A percentile compares a stretch with the other conserved stretches of the same genome.
Evolutionary conservation across 2,329 filamentous ascomycete species (phyloP).

Genomic region (Dactylellina cionopaga): DNA sequence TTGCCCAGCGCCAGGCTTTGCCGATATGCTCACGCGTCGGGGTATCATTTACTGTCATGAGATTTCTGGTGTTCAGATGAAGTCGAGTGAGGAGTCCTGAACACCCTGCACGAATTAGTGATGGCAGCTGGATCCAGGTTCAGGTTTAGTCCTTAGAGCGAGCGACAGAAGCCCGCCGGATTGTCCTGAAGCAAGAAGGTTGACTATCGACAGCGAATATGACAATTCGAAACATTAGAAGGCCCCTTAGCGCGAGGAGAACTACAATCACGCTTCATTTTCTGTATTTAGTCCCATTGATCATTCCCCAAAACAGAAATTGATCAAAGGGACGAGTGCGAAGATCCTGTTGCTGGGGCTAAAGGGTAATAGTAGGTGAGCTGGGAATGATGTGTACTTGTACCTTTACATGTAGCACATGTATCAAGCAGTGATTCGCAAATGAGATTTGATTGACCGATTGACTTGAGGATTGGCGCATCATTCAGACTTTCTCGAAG

Average conservation of each 20-base stretch:
- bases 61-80: too few relatives aligned
- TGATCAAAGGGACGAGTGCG: slow-evolving; percentile 46
- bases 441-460: slow-evolving; percentile 49
- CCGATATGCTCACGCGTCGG: too few relatives aligned
- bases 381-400: slow-evolving; percentile 10
- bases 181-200: too few relatives aligned
- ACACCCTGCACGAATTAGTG: too few relatives aligned
- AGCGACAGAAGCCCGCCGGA: background rate
- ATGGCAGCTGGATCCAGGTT: too few relatives aligned
- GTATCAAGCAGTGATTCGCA: slow-evolving; percentile 28
- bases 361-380: too few relatives aligned
- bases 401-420: slow-evolving; percentile 31
- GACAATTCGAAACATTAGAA: slow-evolving; percentile 51
- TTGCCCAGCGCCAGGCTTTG: too few relatives aligned
- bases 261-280: slow-evolving; percentile 33
- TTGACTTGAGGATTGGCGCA: slow-evolving; percentile 51
- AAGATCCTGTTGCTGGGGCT: slow-evolving; percentile 31
- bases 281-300: slow-evolving; percentile 40
- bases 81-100: too few relatives aligned
- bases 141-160: background rate
- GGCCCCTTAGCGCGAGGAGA: slow-evolving; percentile 35
- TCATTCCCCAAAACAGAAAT: slow-evolving; percentile 47
- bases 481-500: slow-evolving; percentile 49
- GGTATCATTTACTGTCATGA: too few relatives aligned
- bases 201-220: slow-evolving; percentile 27